Conservation (phyloP, 2,329 filamentous ascomycete species). For the Zasmidium angulare region DNA sequence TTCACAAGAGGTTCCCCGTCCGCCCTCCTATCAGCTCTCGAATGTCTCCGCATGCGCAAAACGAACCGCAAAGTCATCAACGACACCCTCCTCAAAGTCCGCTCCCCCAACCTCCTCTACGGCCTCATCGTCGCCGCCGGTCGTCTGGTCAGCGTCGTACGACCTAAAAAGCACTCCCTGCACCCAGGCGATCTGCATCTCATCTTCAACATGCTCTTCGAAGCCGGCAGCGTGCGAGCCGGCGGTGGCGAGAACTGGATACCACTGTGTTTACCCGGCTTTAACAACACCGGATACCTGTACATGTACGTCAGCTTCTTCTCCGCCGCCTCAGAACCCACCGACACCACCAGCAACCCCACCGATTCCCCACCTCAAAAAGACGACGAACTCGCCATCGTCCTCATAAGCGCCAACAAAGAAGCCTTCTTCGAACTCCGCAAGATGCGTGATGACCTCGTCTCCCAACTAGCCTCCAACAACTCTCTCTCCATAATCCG, state of each 20-base stretch:
- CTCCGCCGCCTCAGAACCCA: slow-evolving; percentile 54
- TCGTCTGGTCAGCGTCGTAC: slow-evolving; percentile 87
- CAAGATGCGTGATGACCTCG: slow-evolving; percentile 63
- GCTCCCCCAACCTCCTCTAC: slow-evolving; percentile 78
- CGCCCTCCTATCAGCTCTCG: slow-evolving; percentile 81
- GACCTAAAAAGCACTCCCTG: slow-evolving; percentile 90
- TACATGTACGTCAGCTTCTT: slow-evolving; percentile 99
- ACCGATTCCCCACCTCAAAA: slow-evolving; percentile 21
- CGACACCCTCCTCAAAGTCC: slow-evolving; percentile 76
- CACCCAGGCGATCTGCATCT: slow-evolving; percentile 94
- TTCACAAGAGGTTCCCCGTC: slow-evolving; percentile 93
- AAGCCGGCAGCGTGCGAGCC: slow-evolving; percentile 86
- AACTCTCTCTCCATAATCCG: slow-evolving; percentile 74
- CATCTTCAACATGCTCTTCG: slow-evolving; percentile 99
- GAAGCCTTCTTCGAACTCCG: slow-evolving; percentile 91
- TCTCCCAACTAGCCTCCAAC: slow-evolving; percentile 72
- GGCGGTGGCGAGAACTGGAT: slow-evolving; percentile 98
- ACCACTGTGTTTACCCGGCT: slow-evolving; percentile 89
- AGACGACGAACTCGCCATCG: slow-evolving; percentile 74
- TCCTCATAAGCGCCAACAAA: slow-evolving; percentile 88
- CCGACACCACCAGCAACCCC: slow-evolving; percentile 10
- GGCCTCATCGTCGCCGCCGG: slow-evolving; percentile 91
- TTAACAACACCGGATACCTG: slow-evolving; percentile 93
- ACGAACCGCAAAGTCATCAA: slow-evolving; percentile 84
- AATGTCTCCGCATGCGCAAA: slow-evolving; percentile 90